These are phyloP conservation scores for Cryptococcus maquisensis DNA, from an alignment of 1,284 basidiomycete species.

Conservation along the genomic window DNA sequence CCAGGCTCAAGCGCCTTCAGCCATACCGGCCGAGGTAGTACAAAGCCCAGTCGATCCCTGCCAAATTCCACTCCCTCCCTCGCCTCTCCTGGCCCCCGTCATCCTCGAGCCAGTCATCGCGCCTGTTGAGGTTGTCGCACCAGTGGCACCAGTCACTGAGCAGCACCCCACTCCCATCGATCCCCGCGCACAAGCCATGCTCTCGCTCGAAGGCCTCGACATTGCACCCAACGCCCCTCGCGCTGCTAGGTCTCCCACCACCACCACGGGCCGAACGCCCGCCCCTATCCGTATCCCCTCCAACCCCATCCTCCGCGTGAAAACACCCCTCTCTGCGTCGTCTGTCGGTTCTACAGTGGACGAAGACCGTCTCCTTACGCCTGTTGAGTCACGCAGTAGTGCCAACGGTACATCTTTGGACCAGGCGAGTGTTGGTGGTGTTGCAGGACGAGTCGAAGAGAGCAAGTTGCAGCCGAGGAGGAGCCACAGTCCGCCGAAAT, in stretches of 20 bases:
- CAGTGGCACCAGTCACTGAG: neutral
- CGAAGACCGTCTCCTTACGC: too few relatives aligned
- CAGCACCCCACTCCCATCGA: neutral
- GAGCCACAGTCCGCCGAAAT: slow-evolving; percentile 14
- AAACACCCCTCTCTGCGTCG: too few relatives aligned
- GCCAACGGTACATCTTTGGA: too few relatives aligned
- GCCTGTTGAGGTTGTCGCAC: too few relatives aligned
- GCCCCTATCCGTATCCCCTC: slow-evolving; percentile 19
- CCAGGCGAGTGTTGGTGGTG: too few relatives aligned
- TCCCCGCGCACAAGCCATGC: neutral
- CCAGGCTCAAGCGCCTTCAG: neutral
- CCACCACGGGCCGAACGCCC: neutral
- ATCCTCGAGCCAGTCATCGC: neutral
- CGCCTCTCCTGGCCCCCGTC: slow-evolving; percentile 11
- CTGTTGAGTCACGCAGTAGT: too few relatives aligned
- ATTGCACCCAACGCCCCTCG: too few relatives aligned
- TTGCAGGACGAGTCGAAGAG: too few relatives aligned
- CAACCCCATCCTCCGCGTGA: neutral
- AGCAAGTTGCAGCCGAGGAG: neutral
- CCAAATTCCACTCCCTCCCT: slow-evolving; percentile 30
- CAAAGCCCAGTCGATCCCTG: slow-evolving; percentile 13
- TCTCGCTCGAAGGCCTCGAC: neutral
- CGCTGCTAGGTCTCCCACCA: too few relatives aligned
- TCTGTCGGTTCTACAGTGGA: too few relatives aligned
- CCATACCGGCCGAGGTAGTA: neutral